Base-by-base conservation (phyloP, 345 rosid genomes). In the Euphorbia pulcherrima region DNA sequence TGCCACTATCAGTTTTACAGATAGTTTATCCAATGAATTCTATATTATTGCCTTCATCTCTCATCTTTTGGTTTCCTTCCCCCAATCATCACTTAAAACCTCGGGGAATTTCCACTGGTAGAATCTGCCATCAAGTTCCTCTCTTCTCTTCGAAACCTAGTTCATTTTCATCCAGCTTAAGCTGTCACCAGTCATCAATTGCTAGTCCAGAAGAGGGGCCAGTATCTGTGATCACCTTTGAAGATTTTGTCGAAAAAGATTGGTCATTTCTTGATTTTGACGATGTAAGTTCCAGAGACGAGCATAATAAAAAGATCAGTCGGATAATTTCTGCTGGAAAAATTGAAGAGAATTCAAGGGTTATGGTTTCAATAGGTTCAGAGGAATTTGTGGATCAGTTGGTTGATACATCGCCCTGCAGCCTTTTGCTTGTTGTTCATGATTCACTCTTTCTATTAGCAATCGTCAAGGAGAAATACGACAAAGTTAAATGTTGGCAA, bases 401-500 rank as follows among this genome's bases (percentile, higher is more conserved):
- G 59, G 83, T 83, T 62, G 90, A 86, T 37, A 68, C 83, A 59
- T 84, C 84, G 17, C 79, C 85, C 14, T 64, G 76, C 63, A 79
- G 81, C 65, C 75, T 85, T 68, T 80, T 90, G 81, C 88, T 86
- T 70, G 84, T 85, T 41, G 90, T 87, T 44, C 98, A 93, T 65
- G 97, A 93, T 62, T 93, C 97, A 8, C 87, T 93, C 35, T 85
- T 93, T n/a, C 60, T 77, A 35, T 79, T 93, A 47, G 97, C 96
- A 39, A 72, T 80, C 69, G 73, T 89, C 30, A 93, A 89, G 77
- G 98, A 89, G 56, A 90, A 85, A 55, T 80, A 93, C 66, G 97
- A 90, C 65, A 65, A 83, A 46, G 85, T 89, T 51, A 90, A 89
- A 76, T 93, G 98, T 80, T 93, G 98, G 98, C 98, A 90, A 80